Evolutionary conservation across 2,329 filamentous ascomycete species (phyloP).

Genomic region (Parasarocladium wereldwijsianum): DNA sequence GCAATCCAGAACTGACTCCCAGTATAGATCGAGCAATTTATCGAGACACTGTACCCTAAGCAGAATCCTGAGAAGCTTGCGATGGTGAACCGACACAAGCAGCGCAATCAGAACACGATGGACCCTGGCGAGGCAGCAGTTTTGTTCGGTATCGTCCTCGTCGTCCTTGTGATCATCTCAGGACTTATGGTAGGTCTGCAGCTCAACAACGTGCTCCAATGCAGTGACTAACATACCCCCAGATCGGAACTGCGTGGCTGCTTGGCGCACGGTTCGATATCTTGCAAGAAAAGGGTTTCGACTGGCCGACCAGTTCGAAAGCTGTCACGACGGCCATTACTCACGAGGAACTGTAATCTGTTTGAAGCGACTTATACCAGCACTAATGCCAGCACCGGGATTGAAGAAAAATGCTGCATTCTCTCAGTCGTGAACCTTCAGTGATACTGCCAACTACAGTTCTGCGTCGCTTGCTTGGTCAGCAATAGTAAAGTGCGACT

Average conservation of each 20-base stretch:
- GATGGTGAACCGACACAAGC: constrained; percentile 21
- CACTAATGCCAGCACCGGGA: too few relatives aligned
- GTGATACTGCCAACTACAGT: too few relatives aligned
- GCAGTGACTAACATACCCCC: constrained; percentile 5
- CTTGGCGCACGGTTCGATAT: constrained; percentile 70
- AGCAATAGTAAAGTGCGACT: too few relatives aligned
- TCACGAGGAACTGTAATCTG: constrained; percentile 22
- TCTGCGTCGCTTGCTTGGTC: too few relatives aligned
- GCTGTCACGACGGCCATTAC: constrained; percentile 10
- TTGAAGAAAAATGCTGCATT: too few relatives aligned
- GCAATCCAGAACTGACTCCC: neutral
- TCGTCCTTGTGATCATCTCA: constrained; percentile 57
- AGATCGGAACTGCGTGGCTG: constrained; percentile 67
- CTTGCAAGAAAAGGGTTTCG: constrained; percentile 10
- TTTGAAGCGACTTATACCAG: too few relatives aligned
- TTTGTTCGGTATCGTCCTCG: constrained; percentile 51
- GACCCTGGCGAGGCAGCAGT: constrained; percentile 47
- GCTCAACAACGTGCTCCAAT: neutral
- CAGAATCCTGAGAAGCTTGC: constrained; percentile 54
- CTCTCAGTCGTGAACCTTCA: too few relatives aligned
- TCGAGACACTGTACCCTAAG: constrained; percentile 80
- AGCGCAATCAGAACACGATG: constrained; percentile 27
- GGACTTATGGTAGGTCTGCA: constrained; percentile 58
- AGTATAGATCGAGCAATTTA: constrained; percentile 76
- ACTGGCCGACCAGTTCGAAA: constrained; percentile 2